Evolutionary conservation across 2,329 filamentous ascomycete genomes (phyloP), one percentile per base, ranked within the genome.

Genomic region (Ophiocordyceps camponoti-saundersi): DNA sequence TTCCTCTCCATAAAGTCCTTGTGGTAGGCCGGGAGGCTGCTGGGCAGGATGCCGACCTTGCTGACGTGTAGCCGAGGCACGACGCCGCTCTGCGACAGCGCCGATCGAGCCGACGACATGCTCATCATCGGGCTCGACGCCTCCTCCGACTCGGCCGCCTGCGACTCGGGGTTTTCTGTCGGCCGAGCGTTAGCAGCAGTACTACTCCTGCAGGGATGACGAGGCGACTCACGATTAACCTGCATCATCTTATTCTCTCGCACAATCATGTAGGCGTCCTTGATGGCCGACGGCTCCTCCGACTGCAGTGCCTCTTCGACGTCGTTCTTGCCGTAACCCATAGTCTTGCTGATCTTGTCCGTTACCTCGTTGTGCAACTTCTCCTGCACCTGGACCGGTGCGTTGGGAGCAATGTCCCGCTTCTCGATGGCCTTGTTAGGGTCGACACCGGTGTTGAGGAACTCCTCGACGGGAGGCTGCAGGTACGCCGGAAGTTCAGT

Each of bases 231-330:
- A 93, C 86, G 88, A 61, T 88, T 94, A 47, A 81, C 82, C 62
- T 89, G 85, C 89, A 96, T 96, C 61, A 96, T 77, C 63, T 95
- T 92, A 61, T 96, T 96, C 65, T 98, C 92, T 46, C 90, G 80
- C 23, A 98, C 87, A 61, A 98, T 98, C 66, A 95, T 81, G 67
- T 96, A 98, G 1, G 92, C 92, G 65, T 98, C 92, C 67, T 98
- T 98, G 71, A 98, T 95, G 12, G 92, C 89, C 49, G 89, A 96
- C 13, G 92, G 92, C 61, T 98, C 92, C 46, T 92, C 80, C 48
- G 87, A 88, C 57, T 84, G 82, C 51, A 98, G 70, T 21, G 92
- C 90, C 63, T 96, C 92, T 60, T 95, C 85, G 46, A 98, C 90
- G 68, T 98, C 92, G 51, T 83, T 83, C 61, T 86, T 90, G 34